phyloP scores from a whole-genome alignment of 2,329 filamentous ascomycete species.

The Triangularia setosa region DNA sequence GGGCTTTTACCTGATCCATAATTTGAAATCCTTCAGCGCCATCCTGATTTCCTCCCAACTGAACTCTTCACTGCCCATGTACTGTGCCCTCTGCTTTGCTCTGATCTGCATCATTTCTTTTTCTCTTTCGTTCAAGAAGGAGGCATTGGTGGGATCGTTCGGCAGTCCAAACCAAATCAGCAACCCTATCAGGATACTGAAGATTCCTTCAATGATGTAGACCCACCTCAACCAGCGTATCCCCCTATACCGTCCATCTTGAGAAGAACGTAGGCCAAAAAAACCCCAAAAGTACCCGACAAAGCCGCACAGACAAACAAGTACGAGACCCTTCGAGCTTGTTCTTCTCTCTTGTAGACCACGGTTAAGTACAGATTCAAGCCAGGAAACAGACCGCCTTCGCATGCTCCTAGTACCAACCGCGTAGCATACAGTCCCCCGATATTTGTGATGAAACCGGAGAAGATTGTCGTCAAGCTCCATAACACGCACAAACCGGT shows the following conservation, averaged over 20 bases:
- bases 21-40: conserved; percentile 46
- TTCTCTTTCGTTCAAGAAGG: conserved; percentile 46
- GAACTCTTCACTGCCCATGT: conserved; percentile 37
- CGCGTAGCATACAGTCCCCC: conserved; percentile 42
- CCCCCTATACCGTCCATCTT: conserved; percentile 45
- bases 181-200: conserved; percentile 36
- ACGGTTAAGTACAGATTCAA: conserved; percentile 48
- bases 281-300: conserved; percentile 54
- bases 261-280: conserved; percentile 52
- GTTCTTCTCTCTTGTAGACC: conserved; percentile 54
- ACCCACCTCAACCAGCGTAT: conserved; percentile 46
- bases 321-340: conserved; percentile 50
- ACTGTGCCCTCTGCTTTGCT: conserved; percentile 38
- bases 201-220: conserved; percentile 44
- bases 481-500: conserved; percentile 34
- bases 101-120: conserved; percentile 48
- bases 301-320: conserved; percentile 52
- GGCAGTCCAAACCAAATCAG: conserved; percentile 46
- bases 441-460: conserved; percentile 42
- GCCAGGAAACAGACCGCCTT: conserved; percentile 45
- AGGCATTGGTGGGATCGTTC: conserved; percentile 43
- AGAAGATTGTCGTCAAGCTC: conserved; percentile 46
- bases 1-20: conserved; percentile 36
- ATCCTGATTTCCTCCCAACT: conserved; percentile 47
- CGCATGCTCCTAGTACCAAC: conserved; percentile 44